Conservation (phyloP, 371 early-diverging fungal genomes). For the Mycotypha africana region DNA sequence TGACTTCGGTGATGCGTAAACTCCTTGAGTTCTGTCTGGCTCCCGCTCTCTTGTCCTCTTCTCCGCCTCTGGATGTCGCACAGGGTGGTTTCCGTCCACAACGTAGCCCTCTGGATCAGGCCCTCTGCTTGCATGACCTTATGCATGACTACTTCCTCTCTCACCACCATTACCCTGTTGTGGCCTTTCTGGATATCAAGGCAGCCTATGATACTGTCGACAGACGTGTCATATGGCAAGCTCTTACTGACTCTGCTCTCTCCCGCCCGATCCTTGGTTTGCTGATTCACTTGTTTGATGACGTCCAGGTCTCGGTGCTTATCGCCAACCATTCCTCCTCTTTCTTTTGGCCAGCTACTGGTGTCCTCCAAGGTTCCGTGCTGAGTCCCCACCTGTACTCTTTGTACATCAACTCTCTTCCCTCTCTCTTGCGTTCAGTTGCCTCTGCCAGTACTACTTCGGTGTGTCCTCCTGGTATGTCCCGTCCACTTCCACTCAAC, state of each 20-base stretch:
- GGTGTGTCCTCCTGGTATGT: not conserved
- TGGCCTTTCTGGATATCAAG: conserved; percentile 25
- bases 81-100: no score
- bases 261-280: conserved; percentile 3
- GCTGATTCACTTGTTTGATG: conserved; percentile 15
- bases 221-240: conserved; percentile 9
- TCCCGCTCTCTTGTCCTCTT: no score
- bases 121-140: no score
- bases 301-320: conserved; percentile 10
- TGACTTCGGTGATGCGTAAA: no score
- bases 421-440: conserved; percentile 1
- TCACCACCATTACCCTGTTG: conserved; percentile 2
- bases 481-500: conserved; percentile 2
- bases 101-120: no score
- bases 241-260: conserved; percentile 1
- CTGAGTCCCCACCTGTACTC: conserved; percentile 21
- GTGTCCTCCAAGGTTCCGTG: conserved; percentile 25
- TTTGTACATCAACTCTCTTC: conserved; percentile 21
- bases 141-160: no score
- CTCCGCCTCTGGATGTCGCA: no score
- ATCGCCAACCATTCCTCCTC: conserved; percentile 6
- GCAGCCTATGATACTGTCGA: conserved; percentile 29
- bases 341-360: conserved; percentile 12
- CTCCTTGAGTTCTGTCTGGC: no score
- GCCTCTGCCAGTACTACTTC: not conserved